Evolutionary conservation across 768 basidiomycete species (phyloP), one percentile per base, ranked within the genome.

Genomic region (Amanita brunnescens): DNA sequence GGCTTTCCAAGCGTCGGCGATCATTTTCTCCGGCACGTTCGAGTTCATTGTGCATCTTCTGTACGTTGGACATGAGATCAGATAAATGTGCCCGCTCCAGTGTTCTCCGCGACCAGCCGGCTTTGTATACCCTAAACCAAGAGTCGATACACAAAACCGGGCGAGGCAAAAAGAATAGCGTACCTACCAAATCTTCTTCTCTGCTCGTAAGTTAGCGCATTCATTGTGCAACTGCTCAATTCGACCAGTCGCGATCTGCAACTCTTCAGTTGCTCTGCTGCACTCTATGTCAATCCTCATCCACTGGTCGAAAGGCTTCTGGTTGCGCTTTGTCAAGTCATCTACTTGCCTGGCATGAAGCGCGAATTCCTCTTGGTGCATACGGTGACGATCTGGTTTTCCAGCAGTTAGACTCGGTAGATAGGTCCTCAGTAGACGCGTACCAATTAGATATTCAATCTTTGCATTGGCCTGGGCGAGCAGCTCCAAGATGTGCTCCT

Each of bases 161-260:
- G 32, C 18, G 10, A 23, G 18, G 21, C 3, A 26, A 24, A 1
- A 32, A 33, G n/a, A 32, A 26, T 32, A 1, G 61, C 77, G 29
- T 47, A 89, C 91, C 83, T 91, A 89, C 86, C 87, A 91, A 32
- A 94, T 88, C 61, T 81, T 85, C 72, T 91, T 94, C 76, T 98
- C 95, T 0, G 92, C 93, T 38, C 87, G 81, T 13, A 96, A 76
- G 63, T 90, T 94, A 2, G 89, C 87, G 56, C 75, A 79, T 59
- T 97, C 94, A 57, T 87, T 90, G 8, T 89, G 81, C 35, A 92
- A 70, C 52, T 87, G 83, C 55, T 94, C 91, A 14, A 85, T 68
- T 20, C 76, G 75, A 23, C 77, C 71, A 55, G 78, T 80, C 2
- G 80, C 73, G 5, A 73, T 65, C 18, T 79, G 71, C 8, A 87